Conservation (phyloP, 495 filamentous ascomycete genomes). For the Daldinia caldariorum region DNA sequence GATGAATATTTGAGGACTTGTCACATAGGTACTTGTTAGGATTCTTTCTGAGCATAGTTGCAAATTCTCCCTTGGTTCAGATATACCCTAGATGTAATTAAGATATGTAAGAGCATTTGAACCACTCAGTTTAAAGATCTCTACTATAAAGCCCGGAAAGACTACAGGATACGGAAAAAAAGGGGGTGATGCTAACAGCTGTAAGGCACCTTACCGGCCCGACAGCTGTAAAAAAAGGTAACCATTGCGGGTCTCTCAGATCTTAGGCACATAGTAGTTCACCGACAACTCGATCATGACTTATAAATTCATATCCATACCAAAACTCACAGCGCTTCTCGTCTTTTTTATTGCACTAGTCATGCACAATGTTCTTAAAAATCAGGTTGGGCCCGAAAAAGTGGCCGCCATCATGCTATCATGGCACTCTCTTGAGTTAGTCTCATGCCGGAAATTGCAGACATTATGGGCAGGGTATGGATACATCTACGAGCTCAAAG, state of each 20-base stretch:
- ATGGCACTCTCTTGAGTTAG: conserved; percentile 45
- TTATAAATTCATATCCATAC: background rate
- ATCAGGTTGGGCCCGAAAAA: conserved; percentile 27
- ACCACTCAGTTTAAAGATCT: no score
- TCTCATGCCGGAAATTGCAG: conserved; percentile 45
- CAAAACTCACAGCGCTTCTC: background rate
- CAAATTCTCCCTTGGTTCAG: no score
- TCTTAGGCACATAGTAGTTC: no score
- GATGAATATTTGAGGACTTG: no score
- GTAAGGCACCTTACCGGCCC: background rate
- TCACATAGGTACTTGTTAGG: no score
- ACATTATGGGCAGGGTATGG: conserved; percentile 60
- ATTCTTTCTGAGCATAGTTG: no score
- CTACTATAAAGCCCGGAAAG: no score
- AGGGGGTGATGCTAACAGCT: background rate
- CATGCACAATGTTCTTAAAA: background rate
- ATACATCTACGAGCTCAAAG: conserved; percentile 53
- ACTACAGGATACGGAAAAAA: background rate
- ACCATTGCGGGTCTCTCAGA: background rate
- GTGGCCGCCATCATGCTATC: conserved; percentile 42
- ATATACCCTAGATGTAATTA: no score
- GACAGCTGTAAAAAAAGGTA: background rate
- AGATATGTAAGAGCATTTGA: no score
- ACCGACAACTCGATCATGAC: conserved; percentile 3
- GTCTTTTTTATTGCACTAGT: background rate